A percentile compares a stretch with the other conserved stretches of the same genome.
phyloP scores from a whole-genome alignment of 169 alveolate species.

The Besnoitia besnoiti region DNA sequence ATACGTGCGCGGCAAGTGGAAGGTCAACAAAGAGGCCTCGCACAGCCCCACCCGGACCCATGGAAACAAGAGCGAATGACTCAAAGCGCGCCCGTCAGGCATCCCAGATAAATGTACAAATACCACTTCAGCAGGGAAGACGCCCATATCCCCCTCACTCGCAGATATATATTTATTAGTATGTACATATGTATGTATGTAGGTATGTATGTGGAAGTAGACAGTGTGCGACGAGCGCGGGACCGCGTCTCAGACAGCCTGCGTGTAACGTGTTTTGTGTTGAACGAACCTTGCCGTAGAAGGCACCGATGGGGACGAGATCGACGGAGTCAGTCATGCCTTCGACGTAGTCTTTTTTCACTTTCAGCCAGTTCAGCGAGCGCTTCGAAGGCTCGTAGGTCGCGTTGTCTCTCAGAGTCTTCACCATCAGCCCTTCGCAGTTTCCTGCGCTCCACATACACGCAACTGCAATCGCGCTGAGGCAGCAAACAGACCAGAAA shows the following conservation, averaged over 20 bases:
- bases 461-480: not conserved
- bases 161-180: not conserved
- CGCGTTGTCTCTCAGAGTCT: constrained; percentile 94
- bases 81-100: too few species aligned
- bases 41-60: too few species aligned
- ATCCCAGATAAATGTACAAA: not conserved
- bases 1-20: too few species aligned
- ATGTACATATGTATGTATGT: not conserved
- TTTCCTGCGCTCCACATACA: constrained; percentile 62
- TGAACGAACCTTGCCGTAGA: constrained; percentile 70
- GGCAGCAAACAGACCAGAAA: not conserved
- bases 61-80: too few species aligned
- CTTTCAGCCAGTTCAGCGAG: constrained; percentile 98
- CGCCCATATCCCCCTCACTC: not conserved
- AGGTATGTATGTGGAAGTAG: not conserved
- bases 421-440: constrained; percentile 98
- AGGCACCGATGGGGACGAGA: constrained; percentile 98
- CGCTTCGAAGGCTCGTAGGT: constrained; percentile 98
- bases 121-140: not conserved
- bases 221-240: not conserved
- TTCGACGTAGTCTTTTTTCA: constrained; percentile 93
- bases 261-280: not conserved
- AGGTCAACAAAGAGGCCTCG: too few species aligned
- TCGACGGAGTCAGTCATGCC: constrained; percentile 98
- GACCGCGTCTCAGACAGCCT: not conserved